Evolutionary conservation across 768 basidiomycete genomes (phyloP).

Genomic region (Phaeotremella skinneri): DNA sequence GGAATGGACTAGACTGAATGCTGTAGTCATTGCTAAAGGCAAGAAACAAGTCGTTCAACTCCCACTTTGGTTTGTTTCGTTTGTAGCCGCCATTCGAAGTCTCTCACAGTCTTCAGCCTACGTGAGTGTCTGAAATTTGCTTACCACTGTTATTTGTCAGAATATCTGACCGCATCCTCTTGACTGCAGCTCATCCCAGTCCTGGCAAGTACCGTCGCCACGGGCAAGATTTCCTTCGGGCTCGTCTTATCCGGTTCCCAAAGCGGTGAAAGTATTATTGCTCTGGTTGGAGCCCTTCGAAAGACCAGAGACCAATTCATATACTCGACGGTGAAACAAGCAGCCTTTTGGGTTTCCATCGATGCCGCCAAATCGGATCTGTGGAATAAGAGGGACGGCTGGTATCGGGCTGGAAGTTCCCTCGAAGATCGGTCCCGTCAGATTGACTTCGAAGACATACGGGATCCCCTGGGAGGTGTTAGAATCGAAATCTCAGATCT

Average conservation of each 20-base stretch:
- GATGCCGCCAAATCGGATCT: constrained; percentile 31
- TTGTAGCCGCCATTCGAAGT: constrained; percentile 32
- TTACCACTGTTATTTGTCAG: background rate
- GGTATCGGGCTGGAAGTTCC: background rate
- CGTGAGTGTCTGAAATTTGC: background rate
- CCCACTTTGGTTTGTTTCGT: constrained; percentile 17
- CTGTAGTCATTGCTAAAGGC: constrained; percentile 54
- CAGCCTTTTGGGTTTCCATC: constrained; percentile 56
- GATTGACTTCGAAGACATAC: constrained; percentile 26
- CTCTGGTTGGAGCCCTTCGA: constrained; percentile 66
- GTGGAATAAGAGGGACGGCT: background rate
- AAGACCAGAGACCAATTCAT: constrained; percentile 19
- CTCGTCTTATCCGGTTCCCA: background rate
- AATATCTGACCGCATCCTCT: constrained; percentile 53
- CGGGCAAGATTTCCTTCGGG: background rate
- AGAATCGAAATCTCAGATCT: constrained; percentile 66
- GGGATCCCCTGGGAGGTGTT: constrained; percentile 57
- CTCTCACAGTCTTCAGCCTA: background rate
- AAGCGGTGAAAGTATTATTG: constrained; percentile 57
- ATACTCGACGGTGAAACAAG: constrained; percentile 56
- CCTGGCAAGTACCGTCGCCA: constrained; percentile 55
- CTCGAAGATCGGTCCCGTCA: background rate
- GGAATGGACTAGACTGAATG: constrained; percentile 67
- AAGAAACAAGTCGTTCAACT: constrained; percentile 9
- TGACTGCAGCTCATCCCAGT: constrained; percentile 64